Evolutionary conservation across 1,284 basidiomycete species (phyloP).

Genomic region (Ceratobasidium papillatum): DNA sequence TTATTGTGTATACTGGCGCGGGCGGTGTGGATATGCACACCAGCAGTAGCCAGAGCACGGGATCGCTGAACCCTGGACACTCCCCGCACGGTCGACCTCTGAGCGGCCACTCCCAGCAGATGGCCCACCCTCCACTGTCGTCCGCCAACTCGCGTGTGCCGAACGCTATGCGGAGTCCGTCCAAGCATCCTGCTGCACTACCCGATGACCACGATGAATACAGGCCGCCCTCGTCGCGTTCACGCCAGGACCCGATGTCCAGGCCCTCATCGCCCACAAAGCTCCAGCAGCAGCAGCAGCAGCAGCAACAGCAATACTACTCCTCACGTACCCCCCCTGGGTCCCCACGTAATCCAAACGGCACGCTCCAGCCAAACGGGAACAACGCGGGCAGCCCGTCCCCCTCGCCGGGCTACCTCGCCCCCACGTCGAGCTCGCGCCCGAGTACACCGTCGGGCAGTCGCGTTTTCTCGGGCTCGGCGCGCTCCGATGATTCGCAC

Average conservation of each 20-base stretch:
- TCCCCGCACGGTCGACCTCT: not conserved
- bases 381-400: not conserved
- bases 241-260: not conserved
- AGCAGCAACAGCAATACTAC: not conserved
- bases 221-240: not conserved
- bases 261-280: constrained; percentile 4
- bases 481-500: constrained; percentile 40
- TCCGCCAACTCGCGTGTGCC: not conserved
- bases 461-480: not conserved
- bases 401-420: constrained; percentile 29
- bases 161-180: constrained; percentile 7
- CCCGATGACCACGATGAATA: constrained; percentile 1
- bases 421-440: constrained; percentile 13
- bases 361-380: constrained; percentile 19
- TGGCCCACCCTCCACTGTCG: not conserved
- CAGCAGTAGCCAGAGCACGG: not conserved
- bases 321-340: constrained; percentile 17
- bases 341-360: constrained; percentile 8
- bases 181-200: constrained; percentile 7
- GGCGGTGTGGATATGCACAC: not conserved
- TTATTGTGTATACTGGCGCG: not conserved
- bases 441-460: constrained; percentile 31
- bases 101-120: not conserved
- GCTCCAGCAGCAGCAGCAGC: constrained; percentile 5
- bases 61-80: constrained; percentile 13